A percentile compares a stretch with the other conserved stretches of the same genome.
Evolutionary conservation across 225 moss, liverwort and hornwort species (phyloP).

Genomic region (Bryoerythrophyllum caledonicum): DNA sequence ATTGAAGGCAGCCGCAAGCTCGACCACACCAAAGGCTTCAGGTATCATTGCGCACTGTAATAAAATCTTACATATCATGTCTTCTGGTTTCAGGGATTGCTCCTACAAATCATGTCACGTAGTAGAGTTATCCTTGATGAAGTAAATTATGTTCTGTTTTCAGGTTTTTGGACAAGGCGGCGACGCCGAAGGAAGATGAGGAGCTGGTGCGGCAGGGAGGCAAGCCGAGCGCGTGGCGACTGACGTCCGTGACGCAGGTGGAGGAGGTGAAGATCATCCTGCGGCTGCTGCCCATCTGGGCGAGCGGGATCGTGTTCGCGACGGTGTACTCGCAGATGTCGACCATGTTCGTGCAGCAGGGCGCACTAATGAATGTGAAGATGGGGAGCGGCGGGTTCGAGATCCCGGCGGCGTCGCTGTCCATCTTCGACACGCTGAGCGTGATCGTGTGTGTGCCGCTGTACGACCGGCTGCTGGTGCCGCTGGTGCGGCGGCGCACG

Average conservation of each 20-base stretch:
- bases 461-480: slow-evolving; percentile 76
- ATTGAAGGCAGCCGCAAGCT: slow-evolving; percentile 75
- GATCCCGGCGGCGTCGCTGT: slow-evolving; percentile 70
- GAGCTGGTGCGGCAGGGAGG: slow-evolving; percentile 16
- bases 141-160: too few relatives aligned
- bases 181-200: slow-evolving; percentile 42
- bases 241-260: slow-evolving; percentile 78
- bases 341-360: slow-evolving; percentile 83
- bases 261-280: slow-evolving; percentile 80
- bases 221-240: slow-evolving; percentile 54
- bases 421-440: slow-evolving; percentile 83
- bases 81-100: too few relatives aligned
- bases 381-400: slow-evolving; percentile 36
- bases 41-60: slow-evolving; percentile 31
- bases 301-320: slow-evolving; percentile 59
- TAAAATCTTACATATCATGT: neutral
- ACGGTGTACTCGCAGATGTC: slow-evolving; percentile 87
- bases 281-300: slow-evolving; percentile 81
- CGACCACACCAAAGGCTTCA: slow-evolving; percentile 54
- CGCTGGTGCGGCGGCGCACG: slow-evolving; percentile 54
- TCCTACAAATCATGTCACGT: too few relatives aligned
- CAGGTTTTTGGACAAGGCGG: slow-evolving; percentile 83
- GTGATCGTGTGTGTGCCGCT: slow-evolving; percentile 75
- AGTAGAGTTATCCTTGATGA: too few relatives aligned
- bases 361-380: slow-evolving; percentile 50